Evolutionary conservation across 345 rosid genomes (phyloP).

Genomic region (Xanthoceras sorbifolium): DNA sequence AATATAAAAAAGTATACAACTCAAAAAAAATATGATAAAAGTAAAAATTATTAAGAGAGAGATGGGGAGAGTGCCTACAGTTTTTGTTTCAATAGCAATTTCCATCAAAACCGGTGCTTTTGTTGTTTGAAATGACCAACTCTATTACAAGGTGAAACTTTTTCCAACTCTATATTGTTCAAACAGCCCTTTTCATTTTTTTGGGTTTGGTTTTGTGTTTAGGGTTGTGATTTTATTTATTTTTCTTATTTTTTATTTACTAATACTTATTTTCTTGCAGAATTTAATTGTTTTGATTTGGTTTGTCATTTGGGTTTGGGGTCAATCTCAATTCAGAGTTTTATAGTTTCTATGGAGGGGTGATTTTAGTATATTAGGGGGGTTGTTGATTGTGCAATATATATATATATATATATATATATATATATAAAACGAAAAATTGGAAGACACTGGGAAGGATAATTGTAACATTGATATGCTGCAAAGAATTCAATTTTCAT

Average conservation of each 20-base stretch:
- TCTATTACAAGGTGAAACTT: slow-evolving; percentile 16
- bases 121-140: slow-evolving; percentile 17
- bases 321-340: slow-evolving; percentile 15
- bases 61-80: slow-evolving; percentile 41
- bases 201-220: too few species aligned
- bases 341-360: not conserved
- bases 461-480: slow-evolving; percentile 58
- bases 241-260: too few species aligned
- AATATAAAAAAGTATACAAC: too few species aligned
- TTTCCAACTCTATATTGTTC: not conserved
- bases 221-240: not conserved
- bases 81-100: slow-evolving; percentile 24
- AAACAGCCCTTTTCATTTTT: not conserved
- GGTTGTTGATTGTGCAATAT: not conserved
- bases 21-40: too few species aligned
- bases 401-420: not conserved
- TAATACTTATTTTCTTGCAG: slow-evolving; percentile 20
- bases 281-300: slow-evolving; percentile 25
- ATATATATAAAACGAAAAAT: slow-evolving; percentile 13
- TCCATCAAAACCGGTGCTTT: slow-evolving; percentile 20
- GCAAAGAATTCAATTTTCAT: slow-evolving; percentile 68
- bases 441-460: slow-evolving; percentile 72
- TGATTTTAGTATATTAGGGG: not conserved
- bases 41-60: not conserved
- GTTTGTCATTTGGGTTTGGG: slow-evolving; percentile 20